Conservation (phyloP, 257 asterid species). For the Primulina eburnea region DNA sequence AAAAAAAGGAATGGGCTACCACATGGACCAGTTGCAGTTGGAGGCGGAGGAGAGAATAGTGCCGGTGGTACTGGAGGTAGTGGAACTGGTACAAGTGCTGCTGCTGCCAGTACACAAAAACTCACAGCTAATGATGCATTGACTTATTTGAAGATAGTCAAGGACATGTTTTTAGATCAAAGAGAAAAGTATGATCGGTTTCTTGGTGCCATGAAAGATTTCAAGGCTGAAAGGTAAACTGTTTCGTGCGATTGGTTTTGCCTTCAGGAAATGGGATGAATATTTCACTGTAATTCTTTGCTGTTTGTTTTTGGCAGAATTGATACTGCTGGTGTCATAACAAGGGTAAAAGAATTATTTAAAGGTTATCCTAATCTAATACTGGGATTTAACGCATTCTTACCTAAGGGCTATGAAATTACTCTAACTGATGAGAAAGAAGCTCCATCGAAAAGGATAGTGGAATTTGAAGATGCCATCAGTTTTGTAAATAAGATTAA, state of each 20-base stretch:
- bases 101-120: slow-evolving; percentile 60
- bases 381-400: slow-evolving; percentile 95
- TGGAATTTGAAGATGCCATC: slow-evolving; percentile 94
- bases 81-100: slow-evolving; percentile 35
- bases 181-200: slow-evolving; percentile 89
- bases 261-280: slow-evolving; percentile 18
- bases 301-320: slow-evolving; percentile 51
- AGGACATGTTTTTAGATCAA: slow-evolving; percentile 95
- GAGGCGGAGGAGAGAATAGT: slow-evolving; percentile 20
- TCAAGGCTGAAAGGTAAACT: slow-evolving; percentile 91
- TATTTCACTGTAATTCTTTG: slow-evolving; percentile 15
- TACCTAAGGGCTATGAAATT: slow-evolving; percentile 96
- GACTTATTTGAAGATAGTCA: slow-evolving; percentile 88
- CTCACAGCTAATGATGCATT: slow-evolving; percentile 93
- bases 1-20: slow-evolving; percentile 57
- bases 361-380: slow-evolving; percentile 89
- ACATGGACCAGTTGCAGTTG: slow-evolving; percentile 50
- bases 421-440: slow-evolving; percentile 85
- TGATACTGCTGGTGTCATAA: slow-evolving; percentile 93
- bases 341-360: slow-evolving; percentile 87
- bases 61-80: slow-evolving; percentile 42
- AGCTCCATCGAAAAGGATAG: slow-evolving; percentile 83
- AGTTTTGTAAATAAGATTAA: slow-evolving; percentile 94
- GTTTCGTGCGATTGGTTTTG: slow-evolving; percentile 17
- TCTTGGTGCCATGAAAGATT: slow-evolving; percentile 97